Percentiles rank a stretch among this genome's conserved stretches.
Conservation (phyloP, 1,139 yeast genomes). For the Saccharomyces hybrid region DNA sequence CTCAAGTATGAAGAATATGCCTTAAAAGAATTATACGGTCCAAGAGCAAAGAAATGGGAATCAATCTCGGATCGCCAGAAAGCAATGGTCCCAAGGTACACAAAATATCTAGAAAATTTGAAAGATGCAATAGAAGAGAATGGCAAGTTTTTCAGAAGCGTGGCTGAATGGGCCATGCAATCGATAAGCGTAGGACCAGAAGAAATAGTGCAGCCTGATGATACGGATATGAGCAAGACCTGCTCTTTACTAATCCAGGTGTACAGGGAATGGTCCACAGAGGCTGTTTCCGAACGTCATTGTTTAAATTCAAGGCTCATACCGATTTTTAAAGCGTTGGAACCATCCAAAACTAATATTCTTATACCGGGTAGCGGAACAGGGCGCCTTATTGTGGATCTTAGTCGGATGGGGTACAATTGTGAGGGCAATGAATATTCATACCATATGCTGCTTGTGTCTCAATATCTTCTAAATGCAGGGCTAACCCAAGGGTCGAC, state of each 20-base stretch:
- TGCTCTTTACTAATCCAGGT: slow-evolving; percentile 56
- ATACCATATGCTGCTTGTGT: slow-evolving; percentile 68
- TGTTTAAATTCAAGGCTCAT: slow-evolving; percentile 42
- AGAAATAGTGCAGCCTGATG: slow-evolving; percentile 41
- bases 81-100: slow-evolving; percentile 46
- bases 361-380: slow-evolving; percentile 82
- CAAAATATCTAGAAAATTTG: slow-evolving; percentile 39
- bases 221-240: slow-evolving; percentile 55
- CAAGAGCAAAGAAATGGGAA: slow-evolving; percentile 32
- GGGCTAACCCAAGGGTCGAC: slow-evolving; percentile 36
- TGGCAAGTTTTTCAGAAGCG: slow-evolving; percentile 39
- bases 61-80: slow-evolving; percentile 39
- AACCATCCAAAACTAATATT: slow-evolving; percentile 40
- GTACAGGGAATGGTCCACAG: slow-evolving; percentile 68
- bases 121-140: slow-evolving; percentile 44
- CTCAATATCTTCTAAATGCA: slow-evolving; percentile 56
- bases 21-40: slow-evolving; percentile 24
- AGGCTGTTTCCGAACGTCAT: slow-evolving; percentile 50
- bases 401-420: slow-evolving; percentile 58
- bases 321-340: slow-evolving; percentile 37
- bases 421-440: slow-evolving; percentile 85
- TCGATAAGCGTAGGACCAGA: slow-evolving; percentile 48
- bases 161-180: slow-evolving; percentile 43
- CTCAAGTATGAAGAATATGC: slow-evolving; percentile 31
- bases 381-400: slow-evolving; percentile 66